Evolutionary conservation across 2,329 filamentous ascomycete species (phyloP).

Genomic region (Cordyceps javanica): DNA sequence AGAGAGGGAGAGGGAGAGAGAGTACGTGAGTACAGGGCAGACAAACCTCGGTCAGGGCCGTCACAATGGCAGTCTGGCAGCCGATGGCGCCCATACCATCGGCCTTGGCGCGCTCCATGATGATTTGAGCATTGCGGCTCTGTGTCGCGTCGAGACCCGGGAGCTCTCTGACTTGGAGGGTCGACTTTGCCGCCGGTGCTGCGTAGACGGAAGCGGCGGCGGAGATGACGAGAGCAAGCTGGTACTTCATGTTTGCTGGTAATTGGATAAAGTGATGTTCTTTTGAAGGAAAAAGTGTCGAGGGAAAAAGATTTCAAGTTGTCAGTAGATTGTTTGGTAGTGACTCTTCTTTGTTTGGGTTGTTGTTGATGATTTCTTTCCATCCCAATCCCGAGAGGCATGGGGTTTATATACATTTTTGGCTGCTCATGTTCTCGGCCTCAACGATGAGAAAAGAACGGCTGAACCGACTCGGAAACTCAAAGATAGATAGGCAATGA

Average conservation of each 20-base stretch:
- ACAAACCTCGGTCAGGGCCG: conserved; percentile 4
- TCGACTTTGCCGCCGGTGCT: neutral
- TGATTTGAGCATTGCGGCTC: neutral
- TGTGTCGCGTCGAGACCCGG: neutral
- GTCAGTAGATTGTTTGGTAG: neutral
- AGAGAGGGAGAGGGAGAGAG: no score
- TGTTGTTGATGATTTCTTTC: neutral
- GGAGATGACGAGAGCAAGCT: neutral
- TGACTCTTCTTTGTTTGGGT: neutral
- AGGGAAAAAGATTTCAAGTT: neutral
- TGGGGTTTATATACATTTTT: neutral
- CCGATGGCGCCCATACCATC: neutral
- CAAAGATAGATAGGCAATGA: no score
- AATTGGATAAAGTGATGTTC: neutral
- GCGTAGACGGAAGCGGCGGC: neutral
- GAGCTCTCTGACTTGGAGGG: neutral
- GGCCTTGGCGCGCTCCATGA: neutral
- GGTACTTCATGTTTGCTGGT: neutral
- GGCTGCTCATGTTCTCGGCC: neutral
- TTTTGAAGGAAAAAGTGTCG: neutral
- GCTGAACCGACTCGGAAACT: neutral
- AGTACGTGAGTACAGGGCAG: no score
- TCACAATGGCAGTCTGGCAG: conserved; percentile 3
- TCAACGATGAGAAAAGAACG: neutral
- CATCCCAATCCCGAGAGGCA: neutral